Evolutionary conservation across 257 asterid species (phyloP).

Genomic region (Lithospermum erythrorhizon): DNA sequence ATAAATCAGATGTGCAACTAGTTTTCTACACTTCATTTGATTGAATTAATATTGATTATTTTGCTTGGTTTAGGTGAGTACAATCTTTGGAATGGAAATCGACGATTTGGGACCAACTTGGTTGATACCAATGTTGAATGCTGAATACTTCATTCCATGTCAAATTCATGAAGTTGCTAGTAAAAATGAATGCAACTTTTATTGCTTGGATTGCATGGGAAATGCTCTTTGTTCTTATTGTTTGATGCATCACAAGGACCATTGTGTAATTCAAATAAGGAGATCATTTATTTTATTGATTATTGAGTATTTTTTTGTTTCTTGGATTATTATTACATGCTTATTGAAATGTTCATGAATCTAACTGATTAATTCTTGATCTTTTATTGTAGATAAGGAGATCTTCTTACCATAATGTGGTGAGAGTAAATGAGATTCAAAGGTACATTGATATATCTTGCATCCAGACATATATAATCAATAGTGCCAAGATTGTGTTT

Average conservation of each 20-base stretch:
- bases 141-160: conserved; percentile 46
- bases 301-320: not conserved
- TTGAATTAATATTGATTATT: too few species aligned
- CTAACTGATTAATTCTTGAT: too few species aligned
- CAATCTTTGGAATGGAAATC: not conserved
- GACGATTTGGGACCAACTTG: conserved; percentile 36
- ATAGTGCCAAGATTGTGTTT: conserved; percentile 6
- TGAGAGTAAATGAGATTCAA: conserved; percentile 4
- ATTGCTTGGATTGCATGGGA: conserved; percentile 65
- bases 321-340: too few species aligned
- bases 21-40: not conserved
- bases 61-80: not conserved
- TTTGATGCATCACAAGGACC: conserved; percentile 37
- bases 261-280: conserved; percentile 48
- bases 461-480: conserved; percentile 6
- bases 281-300: not conserved
- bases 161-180: conserved; percentile 31
- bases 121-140: conserved; percentile 49
- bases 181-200: conserved; percentile 53
- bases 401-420: conserved; percentile 4
- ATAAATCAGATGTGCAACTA: too few species aligned
- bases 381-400: not conserved
- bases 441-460: conserved; percentile 3
- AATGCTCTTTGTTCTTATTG: conserved; percentile 55
- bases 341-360: not conserved